A percentile compares a stretch with the other conserved stretches of the same genome.
Evolutionary conservation across 768 basidiomycete species (phyloP).

Genomic region (Phanerochaete carnosa): DNA sequence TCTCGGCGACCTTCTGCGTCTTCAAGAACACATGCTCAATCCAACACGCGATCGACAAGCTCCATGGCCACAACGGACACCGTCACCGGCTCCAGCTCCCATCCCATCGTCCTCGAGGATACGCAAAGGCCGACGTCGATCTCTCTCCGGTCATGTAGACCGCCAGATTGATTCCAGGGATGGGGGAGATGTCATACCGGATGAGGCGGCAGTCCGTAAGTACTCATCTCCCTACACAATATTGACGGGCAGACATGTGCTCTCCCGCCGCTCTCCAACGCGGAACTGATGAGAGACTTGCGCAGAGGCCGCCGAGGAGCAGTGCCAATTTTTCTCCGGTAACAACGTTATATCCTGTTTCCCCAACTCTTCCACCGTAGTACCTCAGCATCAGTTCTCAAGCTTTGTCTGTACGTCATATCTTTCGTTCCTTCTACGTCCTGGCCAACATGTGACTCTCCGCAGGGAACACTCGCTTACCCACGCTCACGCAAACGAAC

Average conservation of each 20-base stretch:
- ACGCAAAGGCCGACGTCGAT: slow-evolving; percentile 25
- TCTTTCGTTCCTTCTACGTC: slow-evolving; percentile 14
- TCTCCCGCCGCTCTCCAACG: background rate
- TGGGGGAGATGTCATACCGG: slow-evolving; percentile 12
- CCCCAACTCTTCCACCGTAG: slow-evolving; percentile 49
- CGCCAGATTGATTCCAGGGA: background rate
- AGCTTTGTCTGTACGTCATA: slow-evolving; percentile 73
- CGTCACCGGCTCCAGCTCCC: slow-evolving; percentile 11
- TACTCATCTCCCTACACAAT: background rate
- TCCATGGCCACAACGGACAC: slow-evolving; percentile 46
- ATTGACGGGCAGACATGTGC: background rate
- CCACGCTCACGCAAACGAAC: slow-evolving; percentile 59
- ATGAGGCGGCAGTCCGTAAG: slow-evolving; percentile 19
- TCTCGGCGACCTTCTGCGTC: slow-evolving; percentile 18
- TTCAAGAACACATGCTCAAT: slow-evolving; percentile 32
- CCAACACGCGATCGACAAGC: slow-evolving; percentile 22
- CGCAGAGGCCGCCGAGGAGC: slow-evolving; percentile 35
- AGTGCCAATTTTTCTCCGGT: slow-evolving; percentile 56
- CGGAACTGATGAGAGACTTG: slow-evolving; percentile 4
- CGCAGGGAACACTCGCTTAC: slow-evolving; percentile 73
- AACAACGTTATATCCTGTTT: slow-evolving; percentile 80
- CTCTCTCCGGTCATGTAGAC: slow-evolving; percentile 1
- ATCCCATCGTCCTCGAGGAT: slow-evolving; percentile 26
- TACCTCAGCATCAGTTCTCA: slow-evolving; percentile 74
- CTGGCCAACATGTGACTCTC: slow-evolving; percentile 14